Evolutionary conservation across 2,329 filamentous ascomycete species (phyloP).

Genomic region (Myriosclerotinia curreyana): DNA sequence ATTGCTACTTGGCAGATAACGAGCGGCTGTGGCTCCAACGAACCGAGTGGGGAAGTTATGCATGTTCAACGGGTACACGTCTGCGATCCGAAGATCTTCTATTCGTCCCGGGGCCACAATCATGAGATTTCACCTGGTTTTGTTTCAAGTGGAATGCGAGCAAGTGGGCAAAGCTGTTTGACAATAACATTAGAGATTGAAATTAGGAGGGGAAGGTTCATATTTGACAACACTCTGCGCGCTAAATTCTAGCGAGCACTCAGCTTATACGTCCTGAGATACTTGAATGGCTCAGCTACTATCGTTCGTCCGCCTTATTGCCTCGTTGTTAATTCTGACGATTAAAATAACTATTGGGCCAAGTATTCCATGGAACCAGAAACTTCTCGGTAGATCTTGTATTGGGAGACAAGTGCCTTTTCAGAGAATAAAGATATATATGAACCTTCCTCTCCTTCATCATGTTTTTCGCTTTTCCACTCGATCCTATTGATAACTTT

Average conservation of each 20-base stretch:
- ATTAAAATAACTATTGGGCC: slow-evolving; percentile 9
- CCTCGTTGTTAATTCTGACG: neutral
- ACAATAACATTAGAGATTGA: neutral
- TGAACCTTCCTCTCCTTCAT: neutral
- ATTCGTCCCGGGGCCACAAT: neutral
- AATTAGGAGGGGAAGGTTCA: neutral
- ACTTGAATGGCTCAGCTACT: neutral
- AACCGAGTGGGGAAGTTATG: slow-evolving; percentile 11
- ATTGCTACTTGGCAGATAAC: too few relatives aligned
- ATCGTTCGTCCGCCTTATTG: neutral
- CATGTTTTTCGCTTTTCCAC: neutral
- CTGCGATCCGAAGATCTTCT: neutral
- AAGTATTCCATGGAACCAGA: slow-evolving; percentile 2
- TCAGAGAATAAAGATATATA: neutral
- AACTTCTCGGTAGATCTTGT: neutral
- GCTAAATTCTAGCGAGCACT: neutral
- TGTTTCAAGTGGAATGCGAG: neutral
- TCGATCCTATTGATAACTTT: neutral
- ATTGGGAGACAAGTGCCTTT: neutral
- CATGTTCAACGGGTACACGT: slow-evolving; percentile 2
- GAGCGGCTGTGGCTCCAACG: neutral
- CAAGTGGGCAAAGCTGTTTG: neutral
- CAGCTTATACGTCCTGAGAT: slow-evolving; percentile 4
- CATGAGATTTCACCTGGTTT: neutral
- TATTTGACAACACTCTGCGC: slow-evolving; percentile 4